A percentile compares a stretch with the other conserved stretches of the same genome.
Conservation (phyloP, 306 rosid genomes). For the Nissolia schottii region DNA sequence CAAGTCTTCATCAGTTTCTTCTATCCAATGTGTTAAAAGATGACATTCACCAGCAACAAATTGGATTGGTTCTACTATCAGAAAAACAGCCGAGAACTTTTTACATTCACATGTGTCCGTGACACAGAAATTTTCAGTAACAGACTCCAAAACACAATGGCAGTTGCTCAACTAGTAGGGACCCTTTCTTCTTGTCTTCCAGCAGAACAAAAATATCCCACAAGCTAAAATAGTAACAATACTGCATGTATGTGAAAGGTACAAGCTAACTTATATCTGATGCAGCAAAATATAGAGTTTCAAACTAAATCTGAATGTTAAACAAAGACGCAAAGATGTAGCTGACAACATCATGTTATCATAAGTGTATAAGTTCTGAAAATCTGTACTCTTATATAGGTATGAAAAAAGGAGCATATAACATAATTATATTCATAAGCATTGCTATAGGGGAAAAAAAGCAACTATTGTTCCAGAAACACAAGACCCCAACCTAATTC, state of each 20-base stretch:
- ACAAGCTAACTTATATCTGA: background rate
- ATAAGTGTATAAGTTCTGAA: too few species aligned
- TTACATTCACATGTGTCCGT: conserved; percentile 4
- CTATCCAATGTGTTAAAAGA: background rate
- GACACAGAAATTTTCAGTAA: background rate
- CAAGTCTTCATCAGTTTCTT: too few species aligned
- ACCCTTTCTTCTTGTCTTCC: background rate
- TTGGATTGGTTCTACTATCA: background rate
- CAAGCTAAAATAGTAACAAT: background rate
- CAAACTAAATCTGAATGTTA: too few species aligned
- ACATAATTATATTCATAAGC: too few species aligned
- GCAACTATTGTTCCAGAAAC: conserved; percentile 9
- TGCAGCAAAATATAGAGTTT: too few species aligned
- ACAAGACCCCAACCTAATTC: conserved; percentile 5
- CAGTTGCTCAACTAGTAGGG: background rate
- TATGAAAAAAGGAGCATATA: too few species aligned
- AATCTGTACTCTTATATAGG: too few species aligned
- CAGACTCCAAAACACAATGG: conserved; percentile 1
- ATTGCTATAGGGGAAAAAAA: too few species aligned
- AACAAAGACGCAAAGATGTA: too few species aligned
- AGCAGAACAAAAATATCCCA: background rate
- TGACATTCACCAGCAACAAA: background rate
- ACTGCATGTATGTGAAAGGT: too few species aligned
- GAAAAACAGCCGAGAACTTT: background rate
- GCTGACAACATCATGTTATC: too few species aligned